phyloP scores from a whole-genome alignment of 768 basidiomycete species.

The Lentinula guzmanii region DNA sequence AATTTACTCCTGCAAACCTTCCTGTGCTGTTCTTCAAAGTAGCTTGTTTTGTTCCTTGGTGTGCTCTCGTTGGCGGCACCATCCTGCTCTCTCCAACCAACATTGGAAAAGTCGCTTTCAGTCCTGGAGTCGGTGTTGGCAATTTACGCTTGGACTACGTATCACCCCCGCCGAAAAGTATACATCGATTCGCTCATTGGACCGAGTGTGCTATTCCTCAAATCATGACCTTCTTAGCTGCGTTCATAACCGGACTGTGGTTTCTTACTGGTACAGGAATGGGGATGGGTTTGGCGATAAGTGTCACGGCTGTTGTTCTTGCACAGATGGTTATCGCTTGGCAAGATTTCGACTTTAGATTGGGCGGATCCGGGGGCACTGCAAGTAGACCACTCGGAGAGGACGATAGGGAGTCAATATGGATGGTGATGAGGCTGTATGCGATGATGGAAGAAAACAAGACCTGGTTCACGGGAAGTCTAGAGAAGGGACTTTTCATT shows the following conservation, averaged over 20 bases:
- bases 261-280: neutral
- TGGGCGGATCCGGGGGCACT: neutral
- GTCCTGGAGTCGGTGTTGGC: constrained; percentile 15
- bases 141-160: constrained; percentile 12
- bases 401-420: constrained; percentile 4
- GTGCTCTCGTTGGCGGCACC: constrained; percentile 33
- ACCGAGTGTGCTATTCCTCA: constrained; percentile 31
- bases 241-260: constrained; percentile 23
- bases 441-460: neutral
- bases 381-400: neutral
- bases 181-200: constrained; percentile 37
- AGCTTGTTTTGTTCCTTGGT: constrained; percentile 39
- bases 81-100: constrained; percentile 31
- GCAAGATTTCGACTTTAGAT: constrained; percentile 23
- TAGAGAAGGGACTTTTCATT: neutral
- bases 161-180: constrained; percentile 18
- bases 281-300: constrained; percentile 6
- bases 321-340: constrained; percentile 27
- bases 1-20: constrained; percentile 10
- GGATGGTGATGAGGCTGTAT: constrained; percentile 1
- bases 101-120: constrained; percentile 31
- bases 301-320: constrained; percentile 20
- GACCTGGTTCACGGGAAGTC: neutral
- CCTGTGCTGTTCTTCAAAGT: constrained; percentile 17
- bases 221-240: constrained; percentile 27